phyloP scores from a whole-genome alignment of 1,139 yeast species.

The Geotrichum klebahnii region DNA sequence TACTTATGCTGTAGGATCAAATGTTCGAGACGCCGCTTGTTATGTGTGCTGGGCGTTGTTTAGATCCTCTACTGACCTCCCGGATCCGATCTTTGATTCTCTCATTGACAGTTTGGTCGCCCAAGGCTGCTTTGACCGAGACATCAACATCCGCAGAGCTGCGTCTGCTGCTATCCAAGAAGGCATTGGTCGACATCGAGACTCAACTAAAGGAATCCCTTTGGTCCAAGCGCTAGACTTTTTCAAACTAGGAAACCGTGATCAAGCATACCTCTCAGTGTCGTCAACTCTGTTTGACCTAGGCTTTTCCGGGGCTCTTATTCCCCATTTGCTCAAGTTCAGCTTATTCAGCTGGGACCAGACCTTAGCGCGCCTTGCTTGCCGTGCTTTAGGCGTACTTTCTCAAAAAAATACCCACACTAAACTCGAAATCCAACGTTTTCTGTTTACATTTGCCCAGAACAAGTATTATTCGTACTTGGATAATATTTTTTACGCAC shows the following conservation, averaged over 20 bases:
- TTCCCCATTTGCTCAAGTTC: constrained; percentile 26
- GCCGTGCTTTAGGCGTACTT: constrained; percentile 28
- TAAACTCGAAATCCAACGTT: neutral
- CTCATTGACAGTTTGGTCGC: constrained; percentile 40
- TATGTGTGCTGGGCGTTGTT: constrained; percentile 68
- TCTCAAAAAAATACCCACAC: neutral
- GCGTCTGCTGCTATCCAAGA: constrained; percentile 87
- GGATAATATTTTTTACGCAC: constrained; percentile 28
- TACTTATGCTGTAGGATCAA: constrained; percentile 55
- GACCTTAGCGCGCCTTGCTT: constrained; percentile 42
- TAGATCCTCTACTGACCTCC: constrained; percentile 40
- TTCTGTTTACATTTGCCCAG: neutral
- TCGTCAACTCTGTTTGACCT: constrained; percentile 36
- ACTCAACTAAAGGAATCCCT: constrained; percentile 40
- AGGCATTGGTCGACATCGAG: constrained; percentile 69
- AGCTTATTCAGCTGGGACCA: constrained; percentile 40
- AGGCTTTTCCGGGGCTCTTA: constrained; percentile 36
- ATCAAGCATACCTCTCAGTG: constrained; percentile 40
- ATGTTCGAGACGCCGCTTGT: constrained; percentile 79
- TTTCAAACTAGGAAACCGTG: constrained; percentile 44
- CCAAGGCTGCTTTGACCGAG: constrained; percentile 64
- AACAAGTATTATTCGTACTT: constrained; percentile 1
- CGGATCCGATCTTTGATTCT: constrained; percentile 29
- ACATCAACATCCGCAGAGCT: constrained; percentile 71
- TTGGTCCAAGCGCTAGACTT: constrained; percentile 59